Conservation (phyloP, 768 basidiomycete genomes). For the Gyrodon lividus region DNA sequence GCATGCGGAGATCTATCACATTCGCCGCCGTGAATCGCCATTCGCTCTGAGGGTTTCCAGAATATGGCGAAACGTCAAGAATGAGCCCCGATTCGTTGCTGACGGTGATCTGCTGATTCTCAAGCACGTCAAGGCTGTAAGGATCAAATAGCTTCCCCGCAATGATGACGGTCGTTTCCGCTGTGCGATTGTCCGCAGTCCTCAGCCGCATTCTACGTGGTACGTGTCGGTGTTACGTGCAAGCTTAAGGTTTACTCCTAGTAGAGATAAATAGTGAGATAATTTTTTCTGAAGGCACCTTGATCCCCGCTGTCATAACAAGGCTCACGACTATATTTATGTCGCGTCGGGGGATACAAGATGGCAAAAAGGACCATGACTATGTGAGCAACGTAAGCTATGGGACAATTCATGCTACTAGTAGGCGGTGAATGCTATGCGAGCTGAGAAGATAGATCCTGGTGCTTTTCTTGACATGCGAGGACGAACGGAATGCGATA, state of each 20-base stretch:
- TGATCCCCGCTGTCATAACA: slow-evolving; percentile 5
- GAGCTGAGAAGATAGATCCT: neutral
- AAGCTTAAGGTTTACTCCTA: neutral
- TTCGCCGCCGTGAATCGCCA: slow-evolving; percentile 20
- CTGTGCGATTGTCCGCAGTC: neutral
- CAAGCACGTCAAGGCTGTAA: slow-evolving; percentile 37
- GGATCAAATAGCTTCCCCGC: slow-evolving; percentile 56
- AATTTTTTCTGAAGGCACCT: neutral
- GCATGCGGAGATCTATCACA: slow-evolving; percentile 43
- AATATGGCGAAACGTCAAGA: slow-evolving; percentile 36
- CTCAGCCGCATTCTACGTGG: neutral
- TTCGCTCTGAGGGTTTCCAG: slow-evolving; percentile 2
- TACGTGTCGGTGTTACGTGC: too few species aligned
- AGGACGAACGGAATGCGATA: slow-evolving; percentile 1
- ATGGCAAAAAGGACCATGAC: neutral
- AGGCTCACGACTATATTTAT: neutral
- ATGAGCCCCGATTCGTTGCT: slow-evolving; percentile 48
- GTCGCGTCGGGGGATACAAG: neutral
- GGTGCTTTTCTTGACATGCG: neutral
- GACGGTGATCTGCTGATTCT: slow-evolving; percentile 48
- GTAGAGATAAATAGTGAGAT: neutral
- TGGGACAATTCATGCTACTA: neutral
- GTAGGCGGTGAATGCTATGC: neutral
- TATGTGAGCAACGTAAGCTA: slow-evolving; percentile 2
- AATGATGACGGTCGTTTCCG: slow-evolving; percentile 21